A percentile compares a stretch with the other conserved stretches of the same genome.
Evolutionary conservation across 805 yeast genomes (phyloP).

Genomic region (Saturnispora sanitii): DNA sequence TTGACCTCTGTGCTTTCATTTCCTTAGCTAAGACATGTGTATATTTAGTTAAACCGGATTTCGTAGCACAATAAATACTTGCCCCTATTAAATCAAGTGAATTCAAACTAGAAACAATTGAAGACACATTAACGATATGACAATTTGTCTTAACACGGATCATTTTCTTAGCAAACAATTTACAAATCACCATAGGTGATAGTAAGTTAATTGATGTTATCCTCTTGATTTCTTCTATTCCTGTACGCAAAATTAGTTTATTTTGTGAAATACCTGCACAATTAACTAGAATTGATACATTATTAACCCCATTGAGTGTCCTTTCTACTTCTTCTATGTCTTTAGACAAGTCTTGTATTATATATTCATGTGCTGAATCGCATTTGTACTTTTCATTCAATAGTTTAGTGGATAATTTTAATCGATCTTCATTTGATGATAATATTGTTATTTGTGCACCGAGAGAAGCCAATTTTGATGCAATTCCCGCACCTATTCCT

Average conservation of each 20-base stretch:
- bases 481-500: conserved; percentile 56
- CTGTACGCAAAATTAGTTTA: conserved; percentile 37
- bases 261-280: conserved; percentile 61
- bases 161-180: conserved; percentile 43
- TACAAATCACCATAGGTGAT: conserved; percentile 53
- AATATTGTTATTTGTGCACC: conserved; percentile 47
- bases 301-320: conserved; percentile 20
- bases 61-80: conserved; percentile 56
- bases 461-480: conserved; percentile 35
- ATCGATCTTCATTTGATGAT: conserved; percentile 34
- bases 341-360: conserved; percentile 28
- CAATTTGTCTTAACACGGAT: conserved; percentile 26
- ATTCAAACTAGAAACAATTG: conserved; percentile 41
- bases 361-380: conserved; percentile 22
- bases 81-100: conserved; percentile 35
- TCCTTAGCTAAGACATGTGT: conserved; percentile 53
- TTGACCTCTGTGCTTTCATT: conserved; percentile 25
- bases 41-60: conserved; percentile 60
- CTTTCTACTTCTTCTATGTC: conserved; percentile 10
- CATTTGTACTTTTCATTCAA: conserved; percentile 13
- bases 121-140: conserved; percentile 54
- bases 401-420: conserved; percentile 22
- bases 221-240: conserved; percentile 31
- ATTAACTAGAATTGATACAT: conserved; percentile 42
- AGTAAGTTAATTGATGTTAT: conserved; percentile 48